Evolutionary conservation across 768 basidiomycete genomes (phyloP).

Genomic region (Macrolepiota albuminosa): DNA sequence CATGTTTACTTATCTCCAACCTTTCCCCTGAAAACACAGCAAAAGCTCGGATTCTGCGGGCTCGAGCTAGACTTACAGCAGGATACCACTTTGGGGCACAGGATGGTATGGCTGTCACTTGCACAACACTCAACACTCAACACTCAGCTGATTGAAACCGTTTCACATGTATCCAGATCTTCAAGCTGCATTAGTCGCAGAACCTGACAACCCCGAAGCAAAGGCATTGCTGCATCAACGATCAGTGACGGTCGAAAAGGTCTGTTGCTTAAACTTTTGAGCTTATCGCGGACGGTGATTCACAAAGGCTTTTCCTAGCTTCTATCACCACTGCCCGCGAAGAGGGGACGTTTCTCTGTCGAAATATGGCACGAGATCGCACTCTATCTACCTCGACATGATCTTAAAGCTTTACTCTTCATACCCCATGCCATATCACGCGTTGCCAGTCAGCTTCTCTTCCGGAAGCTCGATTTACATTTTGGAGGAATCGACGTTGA

Average conservation of each 20-base stretch:
- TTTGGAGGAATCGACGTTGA: slow-evolving; percentile 35
- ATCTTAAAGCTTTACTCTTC: slow-evolving; percentile 59
- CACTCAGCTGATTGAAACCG: background rate
- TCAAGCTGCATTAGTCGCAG: slow-evolving; percentile 55
- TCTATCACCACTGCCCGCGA: slow-evolving; percentile 35
- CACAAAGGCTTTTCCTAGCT: slow-evolving; percentile 21
- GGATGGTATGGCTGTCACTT: slow-evolving; percentile 43
- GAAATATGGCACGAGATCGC: slow-evolving; percentile 62
- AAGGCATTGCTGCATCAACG: slow-evolving; percentile 53
- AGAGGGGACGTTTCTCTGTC: slow-evolving; percentile 51
- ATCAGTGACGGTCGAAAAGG: slow-evolving; percentile 55
- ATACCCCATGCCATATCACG: slow-evolving; percentile 65
- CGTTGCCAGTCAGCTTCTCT: slow-evolving; percentile 64
- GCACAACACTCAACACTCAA: background rate
- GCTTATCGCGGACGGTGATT: background rate
- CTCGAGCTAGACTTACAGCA: slow-evolving; percentile 57
- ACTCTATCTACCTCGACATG: slow-evolving; percentile 33
- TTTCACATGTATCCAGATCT: slow-evolving; percentile 41
- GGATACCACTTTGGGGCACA: slow-evolving; percentile 59
- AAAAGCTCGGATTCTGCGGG: slow-evolving; percentile 61
- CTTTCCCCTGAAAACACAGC: slow-evolving; percentile 47
- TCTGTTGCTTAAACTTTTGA: slow-evolving; percentile 17
- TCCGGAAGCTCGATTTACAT: slow-evolving; percentile 54
- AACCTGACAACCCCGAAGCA: slow-evolving; percentile 70
- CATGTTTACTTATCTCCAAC: slow-evolving; percentile 55